Evolutionary conservation across 768 basidiomycete species (phyloP).

Genomic region (Scleroderma citrinum): DNA sequence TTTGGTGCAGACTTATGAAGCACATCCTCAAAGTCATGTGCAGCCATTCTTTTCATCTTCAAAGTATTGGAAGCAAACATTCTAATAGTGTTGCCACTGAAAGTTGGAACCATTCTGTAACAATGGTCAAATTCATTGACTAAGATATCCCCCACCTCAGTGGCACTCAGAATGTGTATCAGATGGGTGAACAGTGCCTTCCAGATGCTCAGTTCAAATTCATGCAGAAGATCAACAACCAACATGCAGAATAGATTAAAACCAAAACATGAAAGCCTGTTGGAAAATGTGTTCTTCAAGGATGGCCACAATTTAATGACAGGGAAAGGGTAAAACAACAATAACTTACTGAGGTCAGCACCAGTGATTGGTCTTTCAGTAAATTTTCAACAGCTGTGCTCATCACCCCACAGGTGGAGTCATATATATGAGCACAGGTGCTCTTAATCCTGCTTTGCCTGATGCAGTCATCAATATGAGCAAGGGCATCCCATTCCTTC

Average conservation of each 20-base stretch:
- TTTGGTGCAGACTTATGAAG: slow-evolving; percentile 22
- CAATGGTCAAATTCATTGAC: slow-evolving; percentile 8
- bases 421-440: too few relatives aligned
- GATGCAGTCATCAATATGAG: too few relatives aligned
- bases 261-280: too few relatives aligned
- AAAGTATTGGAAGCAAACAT: slow-evolving; percentile 27
- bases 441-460: too few relatives aligned
- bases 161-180: slow-evolving; percentile 11
- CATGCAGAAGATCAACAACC: slow-evolving; percentile 15
- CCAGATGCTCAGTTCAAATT: slow-evolving; percentile 17
- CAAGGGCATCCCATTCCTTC: too few relatives aligned
- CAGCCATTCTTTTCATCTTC: slow-evolving; percentile 31
- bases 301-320: too few relatives aligned
- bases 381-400: too few relatives aligned
- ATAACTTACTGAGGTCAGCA: too few relatives aligned
- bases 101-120: slow-evolving; percentile 25
- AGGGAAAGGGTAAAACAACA: too few relatives aligned
- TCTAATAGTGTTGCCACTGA: slow-evolving; percentile 28
- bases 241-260: neutral
- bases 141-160: neutral
- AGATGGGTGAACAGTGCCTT: slow-evolving; percentile 15
- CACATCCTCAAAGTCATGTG: slow-evolving; percentile 34
- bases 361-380: too few relatives aligned
- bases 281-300: too few relatives aligned
- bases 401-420: too few relatives aligned